Percentiles rank a stretch among this genome's conserved stretches.
phyloP scores from a whole-genome alignment of 2,329 filamentous ascomycete genomes.

The Scortechinia acanthostroma region DNA sequence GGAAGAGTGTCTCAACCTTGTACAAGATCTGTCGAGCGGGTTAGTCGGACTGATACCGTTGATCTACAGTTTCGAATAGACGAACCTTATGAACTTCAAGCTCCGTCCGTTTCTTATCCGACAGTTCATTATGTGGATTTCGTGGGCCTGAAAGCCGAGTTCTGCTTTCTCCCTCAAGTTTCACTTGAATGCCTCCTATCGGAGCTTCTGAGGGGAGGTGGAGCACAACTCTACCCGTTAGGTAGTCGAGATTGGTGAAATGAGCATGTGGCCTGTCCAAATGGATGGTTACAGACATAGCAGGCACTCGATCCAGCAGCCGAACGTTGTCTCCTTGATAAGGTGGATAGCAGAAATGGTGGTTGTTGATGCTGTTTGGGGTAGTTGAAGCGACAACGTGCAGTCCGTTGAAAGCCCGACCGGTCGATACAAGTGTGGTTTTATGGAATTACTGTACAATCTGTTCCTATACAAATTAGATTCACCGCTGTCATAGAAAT shows the following conservation, averaged over 20 bases:
- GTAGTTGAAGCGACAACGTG: too few relatives aligned
- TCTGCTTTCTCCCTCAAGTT: constrained; percentile 36
- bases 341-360: too few relatives aligned
- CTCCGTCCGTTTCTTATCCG: constrained; percentile 36
- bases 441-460: too few relatives aligned
- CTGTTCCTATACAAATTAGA: too few relatives aligned
- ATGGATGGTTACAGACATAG: constrained; percentile 33
- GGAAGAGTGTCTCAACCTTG: constrained; percentile 34
- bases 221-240: constrained; percentile 32
- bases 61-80: constrained; percentile 4
- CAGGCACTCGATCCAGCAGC: too few relatives aligned
- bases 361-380: too few relatives aligned
- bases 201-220: constrained; percentile 27
- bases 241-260: constrained; percentile 37
- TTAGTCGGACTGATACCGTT: too few relatives aligned
- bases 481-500: too few relatives aligned
- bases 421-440: too few relatives aligned
- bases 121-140: constrained; percentile 22
- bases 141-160: constrained; percentile 28
- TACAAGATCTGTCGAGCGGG: constrained; percentile 16
- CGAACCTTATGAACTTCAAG: constrained; percentile 37
- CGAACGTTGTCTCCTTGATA: too few relatives aligned
- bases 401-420: too few relatives aligned
- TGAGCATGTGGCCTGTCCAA: constrained; percentile 29
- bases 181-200: constrained; percentile 33